These are phyloP conservation scores for Citrullus amarus DNA, from an alignment of 306 rosid species.

Conservation along the genomic window DNA sequence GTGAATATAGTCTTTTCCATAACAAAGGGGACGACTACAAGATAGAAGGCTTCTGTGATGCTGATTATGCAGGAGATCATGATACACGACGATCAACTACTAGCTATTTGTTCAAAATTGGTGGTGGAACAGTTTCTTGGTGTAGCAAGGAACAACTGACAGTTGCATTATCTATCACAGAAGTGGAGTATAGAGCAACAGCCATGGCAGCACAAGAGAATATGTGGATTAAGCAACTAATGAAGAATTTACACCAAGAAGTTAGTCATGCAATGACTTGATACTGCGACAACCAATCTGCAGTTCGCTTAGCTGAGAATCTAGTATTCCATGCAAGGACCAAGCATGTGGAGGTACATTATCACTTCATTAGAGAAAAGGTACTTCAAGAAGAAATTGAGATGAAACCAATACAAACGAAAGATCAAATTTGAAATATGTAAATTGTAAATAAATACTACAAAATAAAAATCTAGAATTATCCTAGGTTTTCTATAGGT, in stretches of 20 bases:
- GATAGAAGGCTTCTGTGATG: neutral
- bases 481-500: too few species aligned
- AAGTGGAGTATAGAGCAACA: neutral
- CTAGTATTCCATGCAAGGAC: neutral
- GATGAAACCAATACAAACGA: too few species aligned
- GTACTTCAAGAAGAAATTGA: too few species aligned
- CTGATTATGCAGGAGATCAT: slow-evolving; percentile 7
- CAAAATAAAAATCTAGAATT: too few species aligned
- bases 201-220: neutral
- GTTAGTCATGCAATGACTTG: neutral
- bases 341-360: neutral
- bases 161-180: neutral
- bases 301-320: neutral
- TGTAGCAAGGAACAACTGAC: slow-evolving; percentile 2
- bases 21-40: slow-evolving; percentile 3
- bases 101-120: neutral
- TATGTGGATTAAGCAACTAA: neutral
- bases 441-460: too few species aligned
- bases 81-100: neutral
- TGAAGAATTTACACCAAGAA: neutral
- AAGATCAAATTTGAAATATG: too few species aligned
- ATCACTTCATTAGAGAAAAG: neutral
- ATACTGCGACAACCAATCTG: neutral
- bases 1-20: neutral
- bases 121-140: neutral